Conservation (phyloP, 495 filamentous ascomycete genomes). For the Annulohypoxylon nitens region DNA sequence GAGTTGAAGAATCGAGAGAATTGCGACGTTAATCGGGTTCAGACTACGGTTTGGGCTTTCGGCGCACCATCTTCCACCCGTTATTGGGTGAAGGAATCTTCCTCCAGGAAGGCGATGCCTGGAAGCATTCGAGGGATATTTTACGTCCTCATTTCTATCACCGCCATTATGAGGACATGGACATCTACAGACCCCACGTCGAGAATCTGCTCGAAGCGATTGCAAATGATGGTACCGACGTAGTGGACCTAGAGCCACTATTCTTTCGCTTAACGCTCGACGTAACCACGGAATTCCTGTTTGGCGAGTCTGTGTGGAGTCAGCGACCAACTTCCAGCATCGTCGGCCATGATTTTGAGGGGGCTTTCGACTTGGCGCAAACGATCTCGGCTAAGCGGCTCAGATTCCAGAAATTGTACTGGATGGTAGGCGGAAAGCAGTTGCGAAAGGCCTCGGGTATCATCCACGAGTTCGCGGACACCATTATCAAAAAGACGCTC, state of each 20-base stretch:
- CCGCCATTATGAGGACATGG: conserved; percentile 70
- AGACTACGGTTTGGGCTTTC: conserved; percentile 44
- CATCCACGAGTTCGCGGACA: conserved; percentile 54
- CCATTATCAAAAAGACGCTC: conserved; percentile 48
- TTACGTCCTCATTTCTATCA: conserved; percentile 74
- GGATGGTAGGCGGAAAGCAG: conserved; percentile 50
- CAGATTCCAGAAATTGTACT: conserved; percentile 55
- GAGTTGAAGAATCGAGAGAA: neutral
- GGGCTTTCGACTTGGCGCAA: conserved; percentile 49
- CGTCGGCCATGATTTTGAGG: conserved; percentile 35
- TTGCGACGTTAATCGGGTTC: conserved; percentile 9
- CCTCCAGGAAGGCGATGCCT: conserved; percentile 71
- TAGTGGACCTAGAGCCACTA: conserved; percentile 70
- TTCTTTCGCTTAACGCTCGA: conserved; percentile 77
- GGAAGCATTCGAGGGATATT: conserved; percentile 73
- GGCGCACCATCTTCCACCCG: conserved; percentile 59
- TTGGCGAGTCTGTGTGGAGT: conserved; percentile 67
- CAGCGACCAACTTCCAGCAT: conserved; percentile 43
- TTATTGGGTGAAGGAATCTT: conserved; percentile 80
- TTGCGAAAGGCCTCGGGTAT: conserved; percentile 51
- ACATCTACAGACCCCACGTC: conserved; percentile 71
- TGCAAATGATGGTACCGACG: conserved; percentile 22
- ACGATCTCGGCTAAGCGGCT: conserved; percentile 49
- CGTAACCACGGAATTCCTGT: conserved; percentile 78
- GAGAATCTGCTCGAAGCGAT: conserved; percentile 58